Conservation (phyloP, 2,329 filamentous ascomycete genomes). For the Epichloe brachyelytri region DNA sequence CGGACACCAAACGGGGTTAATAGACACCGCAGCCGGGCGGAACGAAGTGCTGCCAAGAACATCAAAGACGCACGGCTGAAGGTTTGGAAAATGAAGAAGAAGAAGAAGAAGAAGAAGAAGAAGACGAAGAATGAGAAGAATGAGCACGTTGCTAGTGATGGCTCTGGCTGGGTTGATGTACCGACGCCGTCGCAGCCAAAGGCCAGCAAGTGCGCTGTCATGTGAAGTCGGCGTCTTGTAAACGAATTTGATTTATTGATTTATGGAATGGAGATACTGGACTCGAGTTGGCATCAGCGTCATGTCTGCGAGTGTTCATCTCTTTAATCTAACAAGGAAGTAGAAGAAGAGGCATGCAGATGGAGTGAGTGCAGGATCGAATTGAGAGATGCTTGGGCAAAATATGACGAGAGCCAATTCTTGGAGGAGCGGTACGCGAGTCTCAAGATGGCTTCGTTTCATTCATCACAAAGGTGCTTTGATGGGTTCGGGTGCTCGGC, state of each 20-base stretch:
- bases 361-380: background rate
- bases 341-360: background rate
- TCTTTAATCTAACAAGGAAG: background rate
- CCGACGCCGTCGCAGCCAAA: constrained; percentile 18
- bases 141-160: constrained; percentile 24
- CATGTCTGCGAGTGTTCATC: background rate
- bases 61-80: constrained; percentile 46
- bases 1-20: constrained; percentile 30
- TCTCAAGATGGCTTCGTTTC: background rate
- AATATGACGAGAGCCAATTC: background rate
- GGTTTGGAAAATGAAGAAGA: constrained; percentile 38
- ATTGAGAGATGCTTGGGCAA: background rate
- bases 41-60: constrained; percentile 48
- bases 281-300: background rate
- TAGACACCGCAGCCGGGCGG: constrained; percentile 40
- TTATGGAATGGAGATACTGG: background rate
- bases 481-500: no score
- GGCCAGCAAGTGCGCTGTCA: constrained; percentile 38
- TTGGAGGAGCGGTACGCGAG: no score
- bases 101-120: constrained; percentile 23
- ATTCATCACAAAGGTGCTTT: background rate
- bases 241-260: background rate
- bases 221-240: constrained; percentile 22
- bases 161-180: constrained; percentile 41
- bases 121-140: constrained; percentile 15